Percentiles rank a stretch among this genome's conserved stretches.
phyloP scores from a whole-genome alignment of 768 basidiomycete genomes.

The Boletus sp. region DNA sequence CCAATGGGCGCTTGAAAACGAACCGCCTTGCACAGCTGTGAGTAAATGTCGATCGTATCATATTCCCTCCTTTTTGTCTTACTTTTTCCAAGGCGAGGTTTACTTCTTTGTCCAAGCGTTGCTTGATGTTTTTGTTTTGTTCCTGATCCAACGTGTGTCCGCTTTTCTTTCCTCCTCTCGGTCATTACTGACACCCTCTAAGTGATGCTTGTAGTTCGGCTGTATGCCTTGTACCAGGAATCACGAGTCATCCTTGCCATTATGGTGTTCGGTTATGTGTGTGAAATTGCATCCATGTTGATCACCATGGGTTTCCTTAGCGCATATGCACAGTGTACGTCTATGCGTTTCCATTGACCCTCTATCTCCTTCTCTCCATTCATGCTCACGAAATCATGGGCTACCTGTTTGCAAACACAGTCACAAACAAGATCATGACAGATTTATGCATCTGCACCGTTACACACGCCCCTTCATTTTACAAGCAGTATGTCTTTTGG shows the following conservation, averaged over 20 bases:
- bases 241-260: conserved; percentile 6
- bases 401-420: background rate
- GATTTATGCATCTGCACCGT: background rate
- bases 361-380: background rate
- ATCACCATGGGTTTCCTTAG: background rate
- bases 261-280: conserved; percentile 4
- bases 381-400: background rate
- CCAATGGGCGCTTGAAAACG: background rate
- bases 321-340: background rate
- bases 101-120: conserved; percentile 7
- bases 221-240: conserved; percentile 8
- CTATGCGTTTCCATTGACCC: too few species aligned
- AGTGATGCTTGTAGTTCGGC: conserved; percentile 12
- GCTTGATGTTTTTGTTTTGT: background rate
- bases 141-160: conserved; percentile 6
- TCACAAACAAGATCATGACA: background rate
- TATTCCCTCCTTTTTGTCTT: background rate
- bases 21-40: conserved; percentile 1
- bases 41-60: background rate
- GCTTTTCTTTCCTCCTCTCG: background rate
- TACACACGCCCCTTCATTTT: background rate
- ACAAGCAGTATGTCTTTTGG: background rate
- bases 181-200: background rate
- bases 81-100: conserved; percentile 3
- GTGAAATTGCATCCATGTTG: background rate